Base-by-base conservation (phyloP, 805 yeast genomes). In the Ogataea nitratoaversa region DNA sequence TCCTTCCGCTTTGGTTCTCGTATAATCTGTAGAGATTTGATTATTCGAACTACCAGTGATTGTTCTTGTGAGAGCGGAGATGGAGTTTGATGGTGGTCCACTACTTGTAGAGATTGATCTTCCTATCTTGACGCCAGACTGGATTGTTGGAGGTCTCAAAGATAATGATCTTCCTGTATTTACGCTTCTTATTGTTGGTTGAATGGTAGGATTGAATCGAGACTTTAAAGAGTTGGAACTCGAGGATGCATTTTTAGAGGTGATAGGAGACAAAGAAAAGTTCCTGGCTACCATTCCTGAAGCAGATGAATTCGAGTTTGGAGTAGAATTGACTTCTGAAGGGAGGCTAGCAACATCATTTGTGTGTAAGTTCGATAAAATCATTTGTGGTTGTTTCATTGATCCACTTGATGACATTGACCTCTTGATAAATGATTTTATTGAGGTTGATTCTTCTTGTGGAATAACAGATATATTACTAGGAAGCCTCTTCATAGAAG, bases 361-460 rank as follows among this genome's bases (percentile, higher is more conserved):
- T 7, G 25, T 8, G 25, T 22, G 7, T 22, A 11, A 22, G 11
- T 22, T 22, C 13, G 29, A 13, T 9, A 27, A 9, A 9, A 13
- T 27, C 5, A 9, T 13, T 27, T 13, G 6, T 27, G 29, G 14
- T 27, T 9, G 14, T n/a, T n/a, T n/a, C 14, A 9, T 13, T 14
- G 13, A 9, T 5, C 13, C 29, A 9, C 19, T 34, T 27, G 36
- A 34, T 17, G 31, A 32, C 35, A 44, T 42, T 36, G 53, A 42
- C 40, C 23, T 49, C 49, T 44, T 59, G 60, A 18, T 19, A 13
- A 13, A 23, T 5, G 39, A 23, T 17, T 24, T 36, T 3, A 36
- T 18, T 9, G 39, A 32, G 12, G 40, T 37, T 13, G 36, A 34
- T 23, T 38, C 32, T n/a, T 30, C 34, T 33, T 25, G 31, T 20